Evolutionary conservation across 768 basidiomycete species (phyloP).

Genomic region (Crepidotus variabilis): DNA sequence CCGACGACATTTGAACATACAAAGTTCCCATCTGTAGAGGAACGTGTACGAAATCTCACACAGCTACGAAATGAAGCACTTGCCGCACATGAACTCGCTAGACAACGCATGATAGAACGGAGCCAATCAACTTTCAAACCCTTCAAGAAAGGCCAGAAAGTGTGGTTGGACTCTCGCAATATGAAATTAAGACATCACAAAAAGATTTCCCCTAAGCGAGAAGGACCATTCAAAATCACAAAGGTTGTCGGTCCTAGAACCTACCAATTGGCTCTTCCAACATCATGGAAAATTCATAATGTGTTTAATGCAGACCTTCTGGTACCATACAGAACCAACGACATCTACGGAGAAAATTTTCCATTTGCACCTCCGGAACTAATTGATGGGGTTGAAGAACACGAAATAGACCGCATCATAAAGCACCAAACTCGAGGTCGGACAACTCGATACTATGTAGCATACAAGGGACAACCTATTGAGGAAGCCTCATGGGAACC

Average conservation of each 20-base stretch:
- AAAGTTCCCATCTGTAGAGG: slow-evolving; percentile 9
- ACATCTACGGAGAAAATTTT: background rate
- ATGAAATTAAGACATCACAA: background rate
- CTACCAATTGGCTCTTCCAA: slow-evolving; percentile 11
- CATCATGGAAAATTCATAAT: slow-evolving; percentile 16
- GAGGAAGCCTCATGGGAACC: slow-evolving; percentile 3
- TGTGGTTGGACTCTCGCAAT: background rate
- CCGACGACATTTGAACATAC: slow-evolving; percentile 7
- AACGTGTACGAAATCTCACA: slow-evolving; percentile 2
- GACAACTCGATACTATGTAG: background rate
- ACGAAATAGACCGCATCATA: slow-evolving; percentile 10
- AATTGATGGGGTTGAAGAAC: slow-evolving; percentile 6
- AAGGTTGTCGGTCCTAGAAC: slow-evolving; percentile 11
- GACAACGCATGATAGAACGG: slow-evolving; percentile 3
- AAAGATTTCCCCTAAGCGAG: slow-evolving; percentile 5
- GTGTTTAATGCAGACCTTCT: slow-evolving; percentile 16
- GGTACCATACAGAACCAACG: slow-evolving; percentile 4
- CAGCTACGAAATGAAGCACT: slow-evolving; percentile 11
- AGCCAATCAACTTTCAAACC: background rate
- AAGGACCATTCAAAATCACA: slow-evolving; percentile 16
- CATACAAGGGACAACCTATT: background rate
- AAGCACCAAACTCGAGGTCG: background rate
- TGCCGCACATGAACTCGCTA: slow-evolving; percentile 8
- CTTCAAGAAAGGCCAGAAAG: slow-evolving; percentile 4
- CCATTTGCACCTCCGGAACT: slow-evolving; percentile 2